Conservation (phyloP, 352 stramenopile species). For the Globisporangium lucens region DNA sequence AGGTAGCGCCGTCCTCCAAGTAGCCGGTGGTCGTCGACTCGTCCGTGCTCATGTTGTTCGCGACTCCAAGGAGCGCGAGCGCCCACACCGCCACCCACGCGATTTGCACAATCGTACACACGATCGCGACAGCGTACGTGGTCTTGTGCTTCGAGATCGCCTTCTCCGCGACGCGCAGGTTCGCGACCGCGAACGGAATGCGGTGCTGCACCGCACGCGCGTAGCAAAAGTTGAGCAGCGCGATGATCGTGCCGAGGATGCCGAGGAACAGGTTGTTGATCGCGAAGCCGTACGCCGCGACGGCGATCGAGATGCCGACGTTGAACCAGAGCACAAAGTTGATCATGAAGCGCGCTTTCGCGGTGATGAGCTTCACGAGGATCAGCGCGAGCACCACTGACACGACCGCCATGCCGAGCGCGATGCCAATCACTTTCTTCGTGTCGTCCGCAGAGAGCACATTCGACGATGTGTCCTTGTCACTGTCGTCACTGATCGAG, state of each 20-base stretch:
- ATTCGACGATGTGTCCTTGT: slow-evolving; percentile 37
- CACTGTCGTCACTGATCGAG: slow-evolving; percentile 33
- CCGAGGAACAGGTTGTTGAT: slow-evolving; percentile 70
- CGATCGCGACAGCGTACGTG: slow-evolving; percentile 84
- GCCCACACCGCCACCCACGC: slow-evolving; percentile 89
- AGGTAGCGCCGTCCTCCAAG: slow-evolving; percentile 20
- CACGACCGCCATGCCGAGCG: slow-evolving; percentile 52
- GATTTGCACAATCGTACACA: slow-evolving; percentile 88
- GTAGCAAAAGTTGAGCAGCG: slow-evolving; percentile 83
- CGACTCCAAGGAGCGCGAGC: slow-evolving; percentile 83
- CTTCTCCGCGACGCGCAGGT: slow-evolving; percentile 84
- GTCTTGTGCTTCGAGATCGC: slow-evolving; percentile 89
- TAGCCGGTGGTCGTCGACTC: slow-evolving; percentile 14
- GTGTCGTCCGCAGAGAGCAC: slow-evolving; percentile 59
- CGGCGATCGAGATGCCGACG: slow-evolving; percentile 60
- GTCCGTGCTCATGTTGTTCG: slow-evolving; percentile 72
- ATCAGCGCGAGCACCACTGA: slow-evolving; percentile 56
- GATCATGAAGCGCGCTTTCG: slow-evolving; percentile 81
- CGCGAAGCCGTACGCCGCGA: slow-evolving; percentile 65
- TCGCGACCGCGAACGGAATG: slow-evolving; percentile 93
- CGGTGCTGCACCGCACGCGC: slow-evolving; percentile 78
- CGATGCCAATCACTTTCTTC: slow-evolving; percentile 52
- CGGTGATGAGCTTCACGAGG: slow-evolving; percentile 79
- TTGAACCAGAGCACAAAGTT: slow-evolving; percentile 87
- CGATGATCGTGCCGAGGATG: slow-evolving; percentile 60